A percentile compares a stretch with the other conserved stretches of the same genome.
Evolutionary conservation across 208 protist species (phyloP).

Genomic region (Wallacemonas collosoma): DNA sequence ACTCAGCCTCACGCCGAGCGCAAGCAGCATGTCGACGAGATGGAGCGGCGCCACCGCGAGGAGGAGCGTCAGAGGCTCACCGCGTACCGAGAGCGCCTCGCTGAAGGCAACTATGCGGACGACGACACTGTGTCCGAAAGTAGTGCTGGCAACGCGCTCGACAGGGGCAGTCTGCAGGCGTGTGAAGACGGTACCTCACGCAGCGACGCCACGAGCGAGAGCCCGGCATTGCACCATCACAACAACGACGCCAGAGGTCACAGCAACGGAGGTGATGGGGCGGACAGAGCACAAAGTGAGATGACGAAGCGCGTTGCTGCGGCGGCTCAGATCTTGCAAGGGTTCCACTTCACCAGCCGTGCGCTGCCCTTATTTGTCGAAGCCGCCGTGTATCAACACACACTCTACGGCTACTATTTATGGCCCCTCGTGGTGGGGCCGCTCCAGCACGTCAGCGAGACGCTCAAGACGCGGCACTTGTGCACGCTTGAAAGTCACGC

Average conservation of each 20-base stretch:
- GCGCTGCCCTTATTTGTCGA: slow-evolving; percentile 26
- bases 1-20: neutral
- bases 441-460: neutral
- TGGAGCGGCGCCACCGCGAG: slow-evolving; percentile 10
- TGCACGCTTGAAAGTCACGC: neutral
- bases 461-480: neutral
- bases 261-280: slow-evolving; percentile 24
- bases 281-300: neutral
- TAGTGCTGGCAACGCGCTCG: neutral
- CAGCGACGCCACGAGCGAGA: neutral
- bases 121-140: slow-evolving; percentile 12
- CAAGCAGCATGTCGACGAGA: slow-evolving; percentile 5
- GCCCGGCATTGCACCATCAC: neutral
- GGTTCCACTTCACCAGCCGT: slow-evolving; percentile 30
- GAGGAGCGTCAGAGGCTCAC: slow-evolving; percentile 4
- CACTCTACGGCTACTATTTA: slow-evolving; percentile 21
- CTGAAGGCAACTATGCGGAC: slow-evolving; percentile 9
- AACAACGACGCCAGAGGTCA: slow-evolving; percentile 17
- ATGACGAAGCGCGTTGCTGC: neutral
- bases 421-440: slow-evolving; percentile 12
- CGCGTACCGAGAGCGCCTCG: slow-evolving; percentile 8
- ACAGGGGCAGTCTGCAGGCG: no score
- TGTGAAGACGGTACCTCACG: no score
- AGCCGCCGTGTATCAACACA: slow-evolving; percentile 21
- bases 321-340: slow-evolving; percentile 20